Conservation (phyloP, 2,329 filamentous ascomycete genomes). For the Arachnopeziza araneosa region DNA sequence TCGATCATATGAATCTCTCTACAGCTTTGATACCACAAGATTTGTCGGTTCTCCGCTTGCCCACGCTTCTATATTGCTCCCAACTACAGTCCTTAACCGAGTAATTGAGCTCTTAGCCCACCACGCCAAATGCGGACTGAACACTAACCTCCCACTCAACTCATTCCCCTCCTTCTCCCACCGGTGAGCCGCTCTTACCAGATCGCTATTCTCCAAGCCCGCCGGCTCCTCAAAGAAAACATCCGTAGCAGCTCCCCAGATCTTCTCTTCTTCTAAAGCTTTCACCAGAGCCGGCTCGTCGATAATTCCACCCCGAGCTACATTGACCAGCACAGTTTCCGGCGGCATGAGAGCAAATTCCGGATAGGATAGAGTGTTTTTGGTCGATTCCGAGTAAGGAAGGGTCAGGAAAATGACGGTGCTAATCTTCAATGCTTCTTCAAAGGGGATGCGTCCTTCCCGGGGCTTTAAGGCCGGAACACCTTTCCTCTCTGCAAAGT, state of each 20-base stretch:
- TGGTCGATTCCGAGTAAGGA: conserved; percentile 13
- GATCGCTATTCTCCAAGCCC: conserved; percentile 34
- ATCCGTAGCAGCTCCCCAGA: conserved; percentile 61
- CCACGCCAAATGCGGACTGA: conserved; percentile 51
- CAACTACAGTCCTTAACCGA: conserved; percentile 38
- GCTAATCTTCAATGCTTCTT: conserved; percentile 3
- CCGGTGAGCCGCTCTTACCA: conserved; percentile 17
- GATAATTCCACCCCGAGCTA: conserved; percentile 60
- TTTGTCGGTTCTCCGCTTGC: conserved; percentile 28
- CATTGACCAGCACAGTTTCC: conserved; percentile 59
- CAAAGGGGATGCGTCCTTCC: conserved; percentile 5
- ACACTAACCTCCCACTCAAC: conserved; percentile 42
- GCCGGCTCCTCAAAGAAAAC: conserved; percentile 45
- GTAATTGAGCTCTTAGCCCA: conserved; percentile 40
- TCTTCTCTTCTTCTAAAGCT: conserved; percentile 46
- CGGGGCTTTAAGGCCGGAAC: not conserved
- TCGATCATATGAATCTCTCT: not conserved
- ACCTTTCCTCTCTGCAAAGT: conserved; percentile 6
- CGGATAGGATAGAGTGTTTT: conserved; percentile 50
- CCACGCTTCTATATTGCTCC: conserved; percentile 43
- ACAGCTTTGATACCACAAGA: conserved; percentile 3
- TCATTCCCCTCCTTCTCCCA: conserved; percentile 15
- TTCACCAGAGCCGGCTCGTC: conserved; percentile 57
- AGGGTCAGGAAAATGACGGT: conserved; percentile 12
- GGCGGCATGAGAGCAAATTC: conserved; percentile 62